These are phyloP conservation scores for Spathaspora gorwiae DNA, from an alignment of 805 yeast species.

Conservation along the genomic window DNA sequence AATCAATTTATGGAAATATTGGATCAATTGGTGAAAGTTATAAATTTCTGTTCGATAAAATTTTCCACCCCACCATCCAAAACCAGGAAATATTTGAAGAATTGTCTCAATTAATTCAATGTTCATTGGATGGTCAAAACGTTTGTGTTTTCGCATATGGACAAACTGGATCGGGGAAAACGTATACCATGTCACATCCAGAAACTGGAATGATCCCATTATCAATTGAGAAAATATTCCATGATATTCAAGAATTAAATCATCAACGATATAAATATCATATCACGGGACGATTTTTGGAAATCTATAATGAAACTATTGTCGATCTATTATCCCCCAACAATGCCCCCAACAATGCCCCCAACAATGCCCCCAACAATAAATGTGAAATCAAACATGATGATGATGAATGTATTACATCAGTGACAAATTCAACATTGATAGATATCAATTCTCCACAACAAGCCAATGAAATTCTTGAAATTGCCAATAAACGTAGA, in stretches of 20 bases:
- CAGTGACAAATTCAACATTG: constrained; percentile 55
- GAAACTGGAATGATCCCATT: constrained; percentile 77
- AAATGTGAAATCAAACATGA: constrained; percentile 70
- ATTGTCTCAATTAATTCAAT: constrained; percentile 77
- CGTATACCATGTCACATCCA: constrained; percentile 76
- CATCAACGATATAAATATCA: constrained; percentile 60
- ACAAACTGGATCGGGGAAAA: constrained; percentile 94
- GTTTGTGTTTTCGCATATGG: constrained; percentile 96
- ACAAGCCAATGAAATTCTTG: constrained; percentile 48
- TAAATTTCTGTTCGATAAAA: constrained; percentile 69
- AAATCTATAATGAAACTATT: constrained; percentile 82
- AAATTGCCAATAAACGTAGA: constrained; percentile 55
- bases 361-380: too few species aligned
- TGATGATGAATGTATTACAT: constrained; percentile 46
- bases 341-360: background rate
- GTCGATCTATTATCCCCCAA: constrained; percentile 56
- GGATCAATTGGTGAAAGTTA: constrained; percentile 8
- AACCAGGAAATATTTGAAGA: constrained; percentile 76
- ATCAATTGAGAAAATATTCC: constrained; percentile 68
- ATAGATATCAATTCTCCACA: constrained; percentile 42
- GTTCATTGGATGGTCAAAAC: constrained; percentile 77
- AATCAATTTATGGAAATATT: background rate
- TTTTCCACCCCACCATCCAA: constrained; percentile 51
- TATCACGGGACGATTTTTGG: constrained; percentile 73
- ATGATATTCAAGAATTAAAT: constrained; percentile 43